Percentiles rank a stretch among this genome's conserved stretches.
Conservation (phyloP, 257 asterid species). For the Solanum corneliomulleri region DNA sequence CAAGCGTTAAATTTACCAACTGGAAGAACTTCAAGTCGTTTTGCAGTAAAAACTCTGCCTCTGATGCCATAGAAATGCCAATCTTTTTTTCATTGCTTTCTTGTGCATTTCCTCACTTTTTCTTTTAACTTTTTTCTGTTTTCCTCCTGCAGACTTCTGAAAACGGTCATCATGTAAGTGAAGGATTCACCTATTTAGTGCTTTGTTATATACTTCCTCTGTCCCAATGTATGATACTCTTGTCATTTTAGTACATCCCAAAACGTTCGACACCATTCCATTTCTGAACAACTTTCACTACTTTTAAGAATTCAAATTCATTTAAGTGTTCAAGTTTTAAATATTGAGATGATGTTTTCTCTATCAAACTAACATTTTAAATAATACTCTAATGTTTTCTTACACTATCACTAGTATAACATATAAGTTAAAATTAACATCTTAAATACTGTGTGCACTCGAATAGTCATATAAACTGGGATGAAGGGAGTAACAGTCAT, state of each 20-base stretch:
- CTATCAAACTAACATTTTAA: neutral
- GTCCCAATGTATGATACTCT: neutral
- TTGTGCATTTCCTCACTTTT: neutral
- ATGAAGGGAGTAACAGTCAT: neutral
- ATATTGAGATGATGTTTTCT: neutral
- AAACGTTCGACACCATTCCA: neutral
- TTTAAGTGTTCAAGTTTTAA: neutral
- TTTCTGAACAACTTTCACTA: neutral
- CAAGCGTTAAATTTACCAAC: constrained; percentile 44
- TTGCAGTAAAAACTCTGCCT: constrained; percentile 29
- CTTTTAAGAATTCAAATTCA: neutral
- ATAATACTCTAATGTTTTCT: neutral
- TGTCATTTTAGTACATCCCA: neutral
- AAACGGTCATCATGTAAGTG: constrained; percentile 65
- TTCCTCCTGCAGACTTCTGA: constrained; percentile 43
- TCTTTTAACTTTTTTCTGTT: constrained; percentile 9
- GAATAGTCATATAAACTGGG: neutral
- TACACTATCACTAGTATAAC: neutral
- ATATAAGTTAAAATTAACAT: neutral
- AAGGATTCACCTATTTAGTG: neutral
- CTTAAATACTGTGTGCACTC: neutral
- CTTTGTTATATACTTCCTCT: neutral
- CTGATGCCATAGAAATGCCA: constrained; percentile 1
- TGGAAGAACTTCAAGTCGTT: constrained; percentile 46
- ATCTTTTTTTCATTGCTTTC: neutral